These are phyloP conservation scores for Phaffomyces antillensis DNA, from an alignment of 805 yeast genomes.

Conservation along the genomic window DNA sequence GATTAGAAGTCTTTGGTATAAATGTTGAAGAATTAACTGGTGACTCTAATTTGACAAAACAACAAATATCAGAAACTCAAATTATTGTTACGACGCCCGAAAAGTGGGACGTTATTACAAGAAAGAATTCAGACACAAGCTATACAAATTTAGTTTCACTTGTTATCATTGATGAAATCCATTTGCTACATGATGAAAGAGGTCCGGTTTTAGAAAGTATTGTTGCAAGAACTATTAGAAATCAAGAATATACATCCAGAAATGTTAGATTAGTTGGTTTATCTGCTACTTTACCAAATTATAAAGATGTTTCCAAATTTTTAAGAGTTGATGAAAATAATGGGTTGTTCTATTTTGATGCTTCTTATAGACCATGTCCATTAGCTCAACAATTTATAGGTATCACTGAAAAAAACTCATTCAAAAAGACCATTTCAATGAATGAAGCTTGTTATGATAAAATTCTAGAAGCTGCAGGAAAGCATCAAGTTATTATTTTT, in stretches of 20 bases:
- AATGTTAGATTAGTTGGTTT: conserved; percentile 71
- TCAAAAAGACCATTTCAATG: conserved; percentile 74
- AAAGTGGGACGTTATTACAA: conserved; percentile 93
- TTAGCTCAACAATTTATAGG: conserved; percentile 84
- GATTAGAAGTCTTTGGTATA: conserved; percentile 58
- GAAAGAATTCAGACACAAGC: conserved; percentile 66
- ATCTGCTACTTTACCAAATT: conserved; percentile 91
- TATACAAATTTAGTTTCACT: conserved; percentile 60
- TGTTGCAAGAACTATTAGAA: conserved; percentile 64
- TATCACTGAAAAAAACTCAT: conserved; percentile 72
- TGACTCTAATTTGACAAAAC: conserved; percentile 69
- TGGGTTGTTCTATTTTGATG: conserved; percentile 76
- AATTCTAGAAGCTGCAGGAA: conserved; percentile 54
- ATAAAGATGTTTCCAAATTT: conserved; percentile 77
- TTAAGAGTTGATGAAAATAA: conserved; percentile 51
- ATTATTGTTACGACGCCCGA: conserved; percentile 91
- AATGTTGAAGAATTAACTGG: conserved; percentile 86
- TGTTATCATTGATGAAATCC: conserved; percentile 86
- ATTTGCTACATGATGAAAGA: conserved; percentile 85
- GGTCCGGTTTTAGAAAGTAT: conserved; percentile 92
- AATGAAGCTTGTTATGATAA: conserved; percentile 87
- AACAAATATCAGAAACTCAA: conserved; percentile 73
- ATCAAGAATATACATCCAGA: conserved; percentile 35
- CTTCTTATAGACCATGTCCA: conserved; percentile 88
- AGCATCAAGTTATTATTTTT: conserved; percentile 79